Evolutionary conservation across 2,329 filamentous ascomycete genomes (phyloP), one percentile per base, ranked within the genome.

Genomic region (Aaosphaeria pasadenensis): DNA sequence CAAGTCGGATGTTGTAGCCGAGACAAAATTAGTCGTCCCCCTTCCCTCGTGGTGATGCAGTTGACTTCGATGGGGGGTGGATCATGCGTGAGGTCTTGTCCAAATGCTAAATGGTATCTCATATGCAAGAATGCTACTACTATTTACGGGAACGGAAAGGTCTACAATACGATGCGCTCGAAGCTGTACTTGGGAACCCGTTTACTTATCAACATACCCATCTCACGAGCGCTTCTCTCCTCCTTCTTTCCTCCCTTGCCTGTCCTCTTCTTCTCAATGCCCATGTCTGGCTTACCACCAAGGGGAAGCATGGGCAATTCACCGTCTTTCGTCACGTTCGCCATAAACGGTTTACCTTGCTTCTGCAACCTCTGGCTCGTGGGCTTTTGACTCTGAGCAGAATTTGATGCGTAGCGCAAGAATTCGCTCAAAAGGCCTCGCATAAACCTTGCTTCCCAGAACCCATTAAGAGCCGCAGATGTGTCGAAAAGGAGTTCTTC

Each of bases 141-240:
- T 24, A 45, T 32, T 7, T 32, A 40, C 9, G 29, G 13, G 7
- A 31, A 4, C 17, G 17, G 7, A n/a, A 30, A 41, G 11, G 30
- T 30, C 30, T 56, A 66, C 44, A 67, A 52, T 11, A 60, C 57
- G 48, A 95, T 84, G 71, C 84, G 83, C 74, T 96, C 90, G 56
- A 92, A 79, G 42, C 88, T 89, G 73, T 96, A 96, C 56, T 86
- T 83, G 47, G 87, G 88, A 52, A 91, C 86, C 66, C 85, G 86
- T 73, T 88, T 87, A 64, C 87, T 89, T 63, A 87, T 83, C 67
- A 95, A 72, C 70, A 88, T 83, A 13, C 88, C 89, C 49, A 86
- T 84, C 73, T 95, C 87, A 69, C 90, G 78, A 58, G 75, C 77
- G 58, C 79, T 90, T 57, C 89, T 82, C 66, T 81, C 75, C 53